A percentile compares a stretch with the other conserved stretches of the same genome.
Conservation (phyloP, 169 alveolate species). For the Plasmodium berghei region DNA sequence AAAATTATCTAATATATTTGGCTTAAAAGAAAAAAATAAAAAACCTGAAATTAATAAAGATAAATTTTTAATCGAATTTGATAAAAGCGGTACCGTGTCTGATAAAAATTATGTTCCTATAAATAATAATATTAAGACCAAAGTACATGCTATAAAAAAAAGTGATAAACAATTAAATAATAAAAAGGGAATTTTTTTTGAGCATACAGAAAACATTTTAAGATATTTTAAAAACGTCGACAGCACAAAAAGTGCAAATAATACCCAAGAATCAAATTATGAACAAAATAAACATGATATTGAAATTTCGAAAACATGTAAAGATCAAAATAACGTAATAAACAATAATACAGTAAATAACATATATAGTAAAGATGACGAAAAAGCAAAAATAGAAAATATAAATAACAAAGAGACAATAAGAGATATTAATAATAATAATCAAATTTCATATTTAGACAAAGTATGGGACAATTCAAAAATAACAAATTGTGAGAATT, state of each 20-base stretch:
- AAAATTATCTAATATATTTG: neutral
- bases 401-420: conserved; percentile 1
- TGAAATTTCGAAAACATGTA: neutral
- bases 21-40: conserved; percentile 14
- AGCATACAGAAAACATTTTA: conserved; percentile 38
- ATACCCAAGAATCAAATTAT: neutral
- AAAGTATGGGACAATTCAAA: too few species aligned
- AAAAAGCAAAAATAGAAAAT: conserved; percentile 14
- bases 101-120: neutral
- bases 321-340: neutral
- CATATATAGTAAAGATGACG: conserved; percentile 4
- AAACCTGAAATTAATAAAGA: neutral
- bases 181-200: conserved; percentile 62
- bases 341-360: neutral
- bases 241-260: neutral
- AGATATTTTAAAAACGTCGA: conserved; percentile 22
- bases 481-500: too few species aligned
- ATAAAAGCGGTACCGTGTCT: neutral
- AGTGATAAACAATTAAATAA: neutral
- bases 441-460: too few species aligned
- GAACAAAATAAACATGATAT: conserved; percentile 5
- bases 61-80: neutral
- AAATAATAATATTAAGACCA: conserved; percentile 6
- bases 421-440: too few species aligned
- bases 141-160: conserved; percentile 9